Evolutionary conservation across 345 rosid genomes (phyloP).

Genomic region (Carallia pectinifolia): DNA sequence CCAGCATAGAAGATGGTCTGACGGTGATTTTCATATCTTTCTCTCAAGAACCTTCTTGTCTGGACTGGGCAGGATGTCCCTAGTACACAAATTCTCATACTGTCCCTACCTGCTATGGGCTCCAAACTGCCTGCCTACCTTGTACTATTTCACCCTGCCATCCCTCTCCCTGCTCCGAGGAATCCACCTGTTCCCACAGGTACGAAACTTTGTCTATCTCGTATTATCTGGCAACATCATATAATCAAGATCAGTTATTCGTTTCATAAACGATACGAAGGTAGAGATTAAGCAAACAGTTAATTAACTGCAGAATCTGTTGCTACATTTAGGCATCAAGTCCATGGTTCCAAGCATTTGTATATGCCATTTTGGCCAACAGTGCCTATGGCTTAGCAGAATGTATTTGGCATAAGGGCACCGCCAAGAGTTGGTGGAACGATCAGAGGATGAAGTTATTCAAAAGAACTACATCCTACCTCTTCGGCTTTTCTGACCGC

Average conservation of each 20-base stretch:
- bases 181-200: background rate
- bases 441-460: background rate
- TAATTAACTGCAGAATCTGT: background rate
- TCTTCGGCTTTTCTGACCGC: background rate
- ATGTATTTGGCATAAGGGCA: background rate
- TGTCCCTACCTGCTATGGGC: slow-evolving; percentile 1
- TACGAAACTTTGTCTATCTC: background rate
- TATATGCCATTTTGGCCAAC: background rate
- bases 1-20: background rate
- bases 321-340: background rate
- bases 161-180: background rate
- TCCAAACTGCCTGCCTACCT: background rate
- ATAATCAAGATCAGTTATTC: too few relatives aligned
- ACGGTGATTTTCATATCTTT: background rate
- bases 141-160: background rate
- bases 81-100: background rate
- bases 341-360: slow-evolving; percentile 5
- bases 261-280: too few relatives aligned
- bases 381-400: background rate
- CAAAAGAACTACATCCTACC: background rate
- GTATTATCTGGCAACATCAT: background rate
- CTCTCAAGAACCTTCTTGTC: background rate
- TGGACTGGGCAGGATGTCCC: background rate
- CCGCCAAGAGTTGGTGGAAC: background rate
- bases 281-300: background rate